A percentile compares a stretch with the other conserved stretches of the same genome.
Evolutionary conservation across 2,329 filamentous ascomycete genomes (phyloP).

Genomic region (Fusarium sp.): DNA sequence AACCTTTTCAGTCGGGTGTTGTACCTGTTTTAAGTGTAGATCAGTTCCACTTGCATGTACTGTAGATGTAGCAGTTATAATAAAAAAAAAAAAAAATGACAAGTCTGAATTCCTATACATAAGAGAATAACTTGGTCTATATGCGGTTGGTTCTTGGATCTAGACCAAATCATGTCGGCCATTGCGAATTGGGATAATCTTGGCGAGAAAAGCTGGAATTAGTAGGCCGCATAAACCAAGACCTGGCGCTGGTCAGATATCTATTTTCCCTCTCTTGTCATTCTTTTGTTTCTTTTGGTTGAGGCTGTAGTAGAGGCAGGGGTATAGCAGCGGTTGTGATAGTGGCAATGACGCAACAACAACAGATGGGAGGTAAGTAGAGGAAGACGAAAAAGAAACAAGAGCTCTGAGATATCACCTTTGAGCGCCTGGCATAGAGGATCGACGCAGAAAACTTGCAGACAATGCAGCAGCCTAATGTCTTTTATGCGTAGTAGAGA

Average conservation of each 20-base stretch:
- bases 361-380: not conserved
- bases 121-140: not conserved
- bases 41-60: not conserved
- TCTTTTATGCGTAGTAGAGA: not conserved
- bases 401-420: not conserved
- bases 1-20: not conserved
- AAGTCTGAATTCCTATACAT: not conserved
- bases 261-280: not conserved
- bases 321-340: not conserved
- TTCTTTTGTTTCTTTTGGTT: not conserved
- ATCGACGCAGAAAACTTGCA: not conserved
- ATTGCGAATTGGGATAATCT: not conserved
- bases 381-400: conserved; percentile 13
- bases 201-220: not conserved
- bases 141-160: not conserved
- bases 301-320: not conserved
- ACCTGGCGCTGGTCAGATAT: not conserved
- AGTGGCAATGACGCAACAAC: conserved; percentile 12
- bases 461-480: too few species aligned
- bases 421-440: conserved; percentile 6
- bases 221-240: conserved; percentile 1
- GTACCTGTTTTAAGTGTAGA: not conserved
- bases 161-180: not conserved
- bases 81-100: not conserved
- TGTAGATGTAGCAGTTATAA: conserved; percentile 7